Evolutionary conservation across 192 early-diverging fungal genomes (phyloP).

Genomic region (Thamnidium elegans): DNA sequence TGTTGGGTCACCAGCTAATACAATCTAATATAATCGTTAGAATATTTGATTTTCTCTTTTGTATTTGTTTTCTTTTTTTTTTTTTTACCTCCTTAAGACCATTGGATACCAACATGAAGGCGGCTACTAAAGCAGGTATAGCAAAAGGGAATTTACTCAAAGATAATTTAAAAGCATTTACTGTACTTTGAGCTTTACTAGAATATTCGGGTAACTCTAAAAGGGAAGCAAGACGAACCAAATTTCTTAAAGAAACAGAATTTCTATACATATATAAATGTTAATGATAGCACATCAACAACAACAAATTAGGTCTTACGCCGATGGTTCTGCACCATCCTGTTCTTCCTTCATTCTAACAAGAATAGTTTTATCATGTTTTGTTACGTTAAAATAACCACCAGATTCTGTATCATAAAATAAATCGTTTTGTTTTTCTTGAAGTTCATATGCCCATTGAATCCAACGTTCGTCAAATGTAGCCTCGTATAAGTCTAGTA

Average conservation of each 20-base stretch:
- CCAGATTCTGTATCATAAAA: slow-evolving; percentile 54
- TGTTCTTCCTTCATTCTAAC: slow-evolving; percentile 62
- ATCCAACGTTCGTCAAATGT: slow-evolving; percentile 47
- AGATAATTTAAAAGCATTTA: slow-evolving; percentile 25
- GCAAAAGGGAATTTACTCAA: slow-evolving; percentile 38
- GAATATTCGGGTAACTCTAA: slow-evolving; percentile 30
- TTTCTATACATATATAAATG: slow-evolving; percentile 28
- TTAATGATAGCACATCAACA: not conserved
- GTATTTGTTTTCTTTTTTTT: not conserved
- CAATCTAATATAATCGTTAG: slow-evolving; percentile 27
- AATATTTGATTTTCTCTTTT: not conserved
- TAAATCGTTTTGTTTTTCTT: slow-evolving; percentile 49
- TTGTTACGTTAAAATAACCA: slow-evolving; percentile 48
- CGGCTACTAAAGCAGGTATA: slow-evolving; percentile 42
- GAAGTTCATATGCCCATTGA: slow-evolving; percentile 60
- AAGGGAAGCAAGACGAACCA: slow-evolving; percentile 48
- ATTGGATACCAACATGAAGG: slow-evolving; percentile 30
- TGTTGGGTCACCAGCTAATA: slow-evolving; percentile 22
- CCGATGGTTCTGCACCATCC: slow-evolving; percentile 64
- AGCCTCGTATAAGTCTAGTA: slow-evolving; percentile 59
- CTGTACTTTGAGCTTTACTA: slow-evolving; percentile 32
- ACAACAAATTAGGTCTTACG: slow-evolving; percentile 24
- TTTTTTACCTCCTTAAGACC: slow-evolving; percentile 45
- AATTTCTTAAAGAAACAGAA: slow-evolving; percentile 51
- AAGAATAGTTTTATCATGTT: slow-evolving; percentile 42